A percentile compares a stretch with the other conserved stretches of the same genome.
These are phyloP conservation scores for Boletus coccyginus DNA, from an alignment of 768 basidiomycete species.

Conservation along the genomic window DNA sequence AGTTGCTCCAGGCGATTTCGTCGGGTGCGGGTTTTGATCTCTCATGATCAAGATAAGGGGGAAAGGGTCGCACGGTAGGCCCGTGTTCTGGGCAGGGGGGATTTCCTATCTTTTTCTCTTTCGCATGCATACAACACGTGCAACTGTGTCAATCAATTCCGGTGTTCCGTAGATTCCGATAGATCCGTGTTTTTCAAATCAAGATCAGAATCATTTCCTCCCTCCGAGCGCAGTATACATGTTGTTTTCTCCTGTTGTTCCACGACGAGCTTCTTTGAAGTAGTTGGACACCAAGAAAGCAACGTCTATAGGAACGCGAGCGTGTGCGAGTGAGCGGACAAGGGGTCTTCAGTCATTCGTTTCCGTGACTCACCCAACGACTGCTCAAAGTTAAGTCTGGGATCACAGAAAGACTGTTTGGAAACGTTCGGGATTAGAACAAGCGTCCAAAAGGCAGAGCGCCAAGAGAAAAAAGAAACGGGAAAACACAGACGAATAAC, in stretches of 20 bases:
- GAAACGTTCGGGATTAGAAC: not conserved
- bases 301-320: constrained; percentile 48
- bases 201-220: constrained; percentile 3
- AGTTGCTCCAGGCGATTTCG: constrained; percentile 83
- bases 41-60: constrained; percentile 47
- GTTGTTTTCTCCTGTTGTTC: constrained; percentile 21
- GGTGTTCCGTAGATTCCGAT: constrained; percentile 13
- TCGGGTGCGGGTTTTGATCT: constrained; percentile 92
- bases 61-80: not conserved
- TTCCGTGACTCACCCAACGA: constrained; percentile 66
- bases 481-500: constrained; percentile 9
- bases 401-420: constrained; percentile 85
- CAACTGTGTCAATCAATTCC: not conserved
- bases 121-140: constrained; percentile 4
- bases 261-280: constrained; percentile 65
- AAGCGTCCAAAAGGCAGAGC: not conserved
- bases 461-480: not conserved
- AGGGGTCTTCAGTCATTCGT: not conserved
- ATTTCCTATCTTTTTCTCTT: not conserved
- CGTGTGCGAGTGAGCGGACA: not conserved
- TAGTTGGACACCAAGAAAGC: constrained; percentile 84
- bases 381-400: constrained; percentile 91
- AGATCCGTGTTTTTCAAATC: constrained; percentile 1
- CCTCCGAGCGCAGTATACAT: constrained; percentile 33
- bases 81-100: not conserved